phyloP scores from a whole-genome alignment of 177 flowering plant species.

The Vitis hybrid region DNA sequence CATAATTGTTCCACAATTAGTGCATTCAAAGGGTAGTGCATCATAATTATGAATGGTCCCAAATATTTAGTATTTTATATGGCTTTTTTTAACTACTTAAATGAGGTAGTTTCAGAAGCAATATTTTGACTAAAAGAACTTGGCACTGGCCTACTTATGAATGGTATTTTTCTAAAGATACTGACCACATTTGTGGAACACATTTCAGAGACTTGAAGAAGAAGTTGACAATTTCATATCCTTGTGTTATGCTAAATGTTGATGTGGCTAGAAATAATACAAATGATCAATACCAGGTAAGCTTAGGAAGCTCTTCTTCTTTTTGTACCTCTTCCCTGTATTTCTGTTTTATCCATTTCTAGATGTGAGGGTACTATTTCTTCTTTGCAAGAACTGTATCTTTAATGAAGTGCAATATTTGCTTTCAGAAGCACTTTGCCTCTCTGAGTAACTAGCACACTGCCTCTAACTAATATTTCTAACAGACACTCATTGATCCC shows the following conservation, averaged over 20 bases:
- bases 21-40: neutral
- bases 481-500: slow-evolving; percentile 87
- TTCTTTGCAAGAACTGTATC: neutral
- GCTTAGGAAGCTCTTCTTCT: slow-evolving; percentile 6
- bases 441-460: neutral
- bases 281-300: slow-evolving; percentile 98
- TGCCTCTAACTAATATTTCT: slow-evolving; percentile 5
- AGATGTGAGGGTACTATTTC: neutral
- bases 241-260: slow-evolving; percentile 99
- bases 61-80: neutral
- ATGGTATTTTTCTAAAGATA: slow-evolving; percentile 1
- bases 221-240: slow-evolving; percentile 96
- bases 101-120: neutral
- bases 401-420: neutral
- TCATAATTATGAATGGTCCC: neutral
- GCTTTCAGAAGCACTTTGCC: neutral
- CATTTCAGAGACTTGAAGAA: slow-evolving; percentile 73
- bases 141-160: slow-evolving; percentile 1
- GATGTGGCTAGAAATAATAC: slow-evolving; percentile 97
- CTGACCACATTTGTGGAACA: slow-evolving; percentile 16
- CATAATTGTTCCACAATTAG: no score
- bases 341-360: neutral
- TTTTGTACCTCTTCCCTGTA: neutral
- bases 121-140: neutral
- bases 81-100: neutral